phyloP scores from a whole-genome alignment of 306 rosid species.

The Cyamopsis tetragonoloba region DNA sequence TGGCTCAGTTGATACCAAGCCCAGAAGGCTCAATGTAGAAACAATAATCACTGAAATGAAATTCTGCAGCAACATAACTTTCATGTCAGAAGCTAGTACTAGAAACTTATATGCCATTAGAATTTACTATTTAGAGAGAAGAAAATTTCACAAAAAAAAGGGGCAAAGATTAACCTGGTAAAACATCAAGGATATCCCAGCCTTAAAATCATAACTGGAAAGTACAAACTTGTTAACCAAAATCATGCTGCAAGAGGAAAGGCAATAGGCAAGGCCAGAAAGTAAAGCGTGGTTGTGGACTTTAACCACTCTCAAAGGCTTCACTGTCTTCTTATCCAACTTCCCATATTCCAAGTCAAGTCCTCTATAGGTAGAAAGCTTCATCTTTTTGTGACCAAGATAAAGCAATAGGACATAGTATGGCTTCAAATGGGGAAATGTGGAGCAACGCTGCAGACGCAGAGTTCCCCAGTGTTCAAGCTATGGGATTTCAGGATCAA shows the following conservation, averaged over 20 bases:
- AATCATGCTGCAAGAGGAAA: constrained; percentile 94
- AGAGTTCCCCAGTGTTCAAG: constrained; percentile 8
- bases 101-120: no score
- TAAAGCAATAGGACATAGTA: no score
- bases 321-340: constrained; percentile 55
- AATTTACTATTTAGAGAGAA: background rate
- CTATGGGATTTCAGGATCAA: constrained; percentile 8
- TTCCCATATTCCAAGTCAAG: constrained; percentile 67
- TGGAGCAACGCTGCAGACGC: no score
- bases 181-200: constrained; percentile 88
- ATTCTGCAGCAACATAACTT: constrained; percentile 75
- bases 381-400: constrained; percentile 47
- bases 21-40: constrained; percentile 59
- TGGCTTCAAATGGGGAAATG: no score
- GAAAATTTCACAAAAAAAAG: background rate
- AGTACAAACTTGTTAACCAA: constrained; percentile 86
- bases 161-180: constrained; percentile 59
- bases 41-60: constrained; percentile 77
- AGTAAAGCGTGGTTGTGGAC: constrained; percentile 75
- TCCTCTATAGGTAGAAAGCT: constrained; percentile 44
- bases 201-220: constrained; percentile 84
- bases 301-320: constrained; percentile 37
- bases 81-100: no score
- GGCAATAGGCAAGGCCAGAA: constrained; percentile 87
- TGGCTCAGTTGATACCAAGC: constrained; percentile 84